Evolutionary conservation across 768 basidiomycete genomes (phyloP).

Genomic region (Boletus tylopilopsis): DNA sequence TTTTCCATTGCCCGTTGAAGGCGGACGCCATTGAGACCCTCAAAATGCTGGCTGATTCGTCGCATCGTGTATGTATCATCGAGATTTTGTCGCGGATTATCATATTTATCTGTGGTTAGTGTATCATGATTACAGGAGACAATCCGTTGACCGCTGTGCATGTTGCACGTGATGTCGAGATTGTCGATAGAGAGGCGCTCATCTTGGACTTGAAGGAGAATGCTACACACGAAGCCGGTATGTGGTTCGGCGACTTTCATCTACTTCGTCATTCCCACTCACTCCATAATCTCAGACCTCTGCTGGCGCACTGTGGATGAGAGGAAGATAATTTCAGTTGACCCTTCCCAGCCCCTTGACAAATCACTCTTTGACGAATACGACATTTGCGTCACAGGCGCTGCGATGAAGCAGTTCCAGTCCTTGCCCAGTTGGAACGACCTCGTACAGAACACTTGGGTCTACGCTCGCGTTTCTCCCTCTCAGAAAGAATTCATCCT

Average conservation of each 20-base stretch:
- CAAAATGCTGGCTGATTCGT: constrained; percentile 93
- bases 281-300: constrained; percentile 50
- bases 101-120: constrained; percentile 43
- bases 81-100: background rate
- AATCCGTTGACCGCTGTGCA: constrained; percentile 97
- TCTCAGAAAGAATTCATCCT: constrained; percentile 95
- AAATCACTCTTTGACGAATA: constrained; percentile 73
- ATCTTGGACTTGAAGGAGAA: constrained; percentile 91
- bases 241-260: constrained; percentile 20
- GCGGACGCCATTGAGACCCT: constrained; percentile 85
- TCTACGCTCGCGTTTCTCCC: constrained; percentile 97
- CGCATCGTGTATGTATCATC: constrained; percentile 74
- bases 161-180: constrained; percentile 94
- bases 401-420: constrained; percentile 87
- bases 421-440: constrained; percentile 64
- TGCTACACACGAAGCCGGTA: constrained; percentile 63
- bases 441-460: constrained; percentile 94
- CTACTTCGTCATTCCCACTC: background rate
- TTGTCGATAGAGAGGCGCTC: constrained; percentile 91
- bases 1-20: constrained; percentile 98
- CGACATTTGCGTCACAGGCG: constrained; percentile 96
- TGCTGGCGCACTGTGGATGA: constrained; percentile 96
- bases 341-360: constrained; percentile 79
- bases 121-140: constrained; percentile 99
- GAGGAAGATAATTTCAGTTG: constrained; percentile 78